Conservation (phyloP, 768 basidiomycete species). For the Hygrophorus russula region DNA sequence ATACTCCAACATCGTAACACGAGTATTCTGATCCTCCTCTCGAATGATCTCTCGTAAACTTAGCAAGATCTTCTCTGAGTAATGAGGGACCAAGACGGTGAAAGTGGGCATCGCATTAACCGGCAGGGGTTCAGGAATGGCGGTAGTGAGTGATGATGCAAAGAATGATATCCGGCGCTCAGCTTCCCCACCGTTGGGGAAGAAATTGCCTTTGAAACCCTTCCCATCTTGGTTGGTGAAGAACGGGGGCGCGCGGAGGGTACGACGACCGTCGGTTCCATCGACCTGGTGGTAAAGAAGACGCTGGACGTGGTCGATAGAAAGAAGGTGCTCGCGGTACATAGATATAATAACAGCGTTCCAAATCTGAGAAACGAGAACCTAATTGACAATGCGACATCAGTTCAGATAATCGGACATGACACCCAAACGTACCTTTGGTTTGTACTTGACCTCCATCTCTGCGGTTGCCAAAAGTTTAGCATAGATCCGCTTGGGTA, state of each 20-base stretch:
- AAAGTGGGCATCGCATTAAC: slow-evolving; percentile 99
- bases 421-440: slow-evolving; percentile 48
- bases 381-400: slow-evolving; percentile 23
- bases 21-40: slow-evolving; percentile 93
- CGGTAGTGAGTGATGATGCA: slow-evolving; percentile 92
- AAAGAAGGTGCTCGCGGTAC: slow-evolving; percentile 97
- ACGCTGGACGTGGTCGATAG: slow-evolving; percentile 96
- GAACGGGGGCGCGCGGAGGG: slow-evolving; percentile 93
- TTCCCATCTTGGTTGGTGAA: slow-evolving; percentile 85
- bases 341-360: slow-evolving; percentile 99
- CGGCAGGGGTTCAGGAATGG: slow-evolving; percentile 89
- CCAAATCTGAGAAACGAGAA: slow-evolving; percentile 98
- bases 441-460: slow-evolving; percentile 99
- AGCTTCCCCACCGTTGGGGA: slow-evolving; percentile 90
- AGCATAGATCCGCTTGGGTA: slow-evolving; percentile 97
- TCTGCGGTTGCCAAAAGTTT: slow-evolving; percentile 92
- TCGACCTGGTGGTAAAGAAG: slow-evolving; percentile 96
- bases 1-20: slow-evolving; percentile 95
- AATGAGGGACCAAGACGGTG: slow-evolving; percentile 98
- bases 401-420: neutral
- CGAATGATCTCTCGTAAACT: slow-evolving; percentile 97
- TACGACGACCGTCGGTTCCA: slow-evolving; percentile 77
- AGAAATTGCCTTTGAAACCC: slow-evolving; percentile 71
- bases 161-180: slow-evolving; percentile 99
- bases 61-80: slow-evolving; percentile 96